Evolutionary conservation across 1,284 basidiomycete species (phyloP), one percentile per base, ranked within the genome.

Genomic region (Leccinum griseonigrum): DNA sequence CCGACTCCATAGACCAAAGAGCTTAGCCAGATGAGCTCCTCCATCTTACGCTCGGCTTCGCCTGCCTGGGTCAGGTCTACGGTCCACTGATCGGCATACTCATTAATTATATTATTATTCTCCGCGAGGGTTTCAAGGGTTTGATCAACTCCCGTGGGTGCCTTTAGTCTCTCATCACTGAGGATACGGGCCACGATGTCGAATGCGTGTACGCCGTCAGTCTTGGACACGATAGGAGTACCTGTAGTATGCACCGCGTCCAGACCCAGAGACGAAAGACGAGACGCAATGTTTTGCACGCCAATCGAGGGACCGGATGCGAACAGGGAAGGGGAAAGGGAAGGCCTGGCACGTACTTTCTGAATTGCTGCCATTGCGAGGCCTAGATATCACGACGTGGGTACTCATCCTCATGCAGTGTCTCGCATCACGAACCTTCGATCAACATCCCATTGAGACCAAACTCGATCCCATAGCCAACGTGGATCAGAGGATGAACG

Each of bases 21-120:
- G 56, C 74, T 76, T n/a, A 75, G 64, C 79, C 81, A 84, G 14
- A 73, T 65, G 3, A 83, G 63, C 62, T 85, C 83, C 60, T 83
- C 79, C 54, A 83, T 73, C 64, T 83, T 83, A 8, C 73, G 68
- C 53, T 77, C 76, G 29, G 79, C 63, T 56, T 77, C 76, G 14
- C 72, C 72, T 1, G 77, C 70, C 14, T 66, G 61, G 48, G 48
- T 60, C 36, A 64, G 18, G 40, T 73, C 62, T 2, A 75, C 4
- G 0, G 64, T 71, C 74, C 74, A 76, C n/a, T 61, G 28, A n/a
- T 65, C 65, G 13, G 61, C 61, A 51, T 73, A 46, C 22, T 62
- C 63, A 22, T n/a, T 36, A 46, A 76, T 18, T 0, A 16, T 18
- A 0, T 56, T 26, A 2, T 48, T 48, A 29, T 54, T 52, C 10